Percentiles rank a stretch among this genome's conserved stretches.
phyloP scores from a whole-genome alignment of 495 filamentous ascomycete species.

The Xylaria sp. region DNA sequence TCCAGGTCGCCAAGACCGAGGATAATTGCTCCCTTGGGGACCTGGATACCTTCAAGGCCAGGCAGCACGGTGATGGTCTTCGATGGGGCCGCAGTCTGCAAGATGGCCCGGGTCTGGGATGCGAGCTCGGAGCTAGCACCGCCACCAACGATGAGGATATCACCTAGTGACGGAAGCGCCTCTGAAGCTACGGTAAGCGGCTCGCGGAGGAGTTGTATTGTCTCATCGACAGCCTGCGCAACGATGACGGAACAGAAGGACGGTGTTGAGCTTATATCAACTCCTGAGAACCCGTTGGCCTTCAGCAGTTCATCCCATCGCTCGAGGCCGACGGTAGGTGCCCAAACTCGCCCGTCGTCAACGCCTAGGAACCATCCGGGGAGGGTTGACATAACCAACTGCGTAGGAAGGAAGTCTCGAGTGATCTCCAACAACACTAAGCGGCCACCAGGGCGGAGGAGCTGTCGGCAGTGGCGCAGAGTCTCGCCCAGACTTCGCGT shows the following conservation, averaged over 20 bases:
- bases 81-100: not conserved
- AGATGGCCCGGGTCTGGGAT: not conserved
- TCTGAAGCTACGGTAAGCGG: not conserved
- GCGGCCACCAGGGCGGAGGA: slow-evolving; percentile 62
- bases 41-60: slow-evolving; percentile 1
- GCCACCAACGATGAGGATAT: slow-evolving; percentile 2
- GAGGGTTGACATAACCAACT: slow-evolving; percentile 49
- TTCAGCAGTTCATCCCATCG: slow-evolving; percentile 52
- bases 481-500: slow-evolving; percentile 48
- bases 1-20: not conserved
- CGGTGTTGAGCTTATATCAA: slow-evolving; percentile 44
- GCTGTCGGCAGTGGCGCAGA: slow-evolving; percentile 47
- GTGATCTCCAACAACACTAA: slow-evolving; percentile 59
- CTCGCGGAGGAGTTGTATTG: slow-evolving; percentile 32
- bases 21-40: not conserved
- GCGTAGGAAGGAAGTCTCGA: slow-evolving; percentile 39
- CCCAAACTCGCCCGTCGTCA: slow-evolving; percentile 47
- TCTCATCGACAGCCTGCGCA: slow-evolving; percentile 53
- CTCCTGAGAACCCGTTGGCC: slow-evolving; percentile 52
- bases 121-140: not conserved
- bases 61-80: not conserved
- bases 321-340: slow-evolving; percentile 42
- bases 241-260: slow-evolving; percentile 49
- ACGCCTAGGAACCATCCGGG: slow-evolving; percentile 61
- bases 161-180: not conserved